A percentile compares a stretch with the other conserved stretches of the same genome.
Evolutionary conservation across 805 yeast genomes (phyloP).

Genomic region (Trichomonascus vanleenenianus): DNA sequence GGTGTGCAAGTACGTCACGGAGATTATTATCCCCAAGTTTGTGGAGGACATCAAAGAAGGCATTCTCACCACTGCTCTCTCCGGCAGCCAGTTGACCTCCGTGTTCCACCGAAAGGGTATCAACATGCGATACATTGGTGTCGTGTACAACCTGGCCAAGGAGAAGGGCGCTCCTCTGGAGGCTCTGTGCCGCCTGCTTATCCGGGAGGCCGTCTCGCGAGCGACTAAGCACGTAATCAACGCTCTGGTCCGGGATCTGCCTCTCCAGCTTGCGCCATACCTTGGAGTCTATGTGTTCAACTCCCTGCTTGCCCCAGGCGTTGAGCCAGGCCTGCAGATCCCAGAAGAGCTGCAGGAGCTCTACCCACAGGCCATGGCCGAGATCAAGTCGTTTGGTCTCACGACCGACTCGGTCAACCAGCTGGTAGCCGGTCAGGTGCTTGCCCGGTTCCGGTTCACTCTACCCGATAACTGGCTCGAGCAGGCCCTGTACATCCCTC

Average conservation of each 20-base stretch:
- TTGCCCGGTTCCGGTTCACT: conserved; percentile 53
- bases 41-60: conserved; percentile 48
- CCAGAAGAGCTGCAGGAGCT: conserved; percentile 32
- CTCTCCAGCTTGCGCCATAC: conserved; percentile 47
- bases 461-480: conserved; percentile 45
- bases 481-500: conserved; percentile 33
- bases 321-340: conserved; percentile 32
- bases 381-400: conserved; percentile 11
- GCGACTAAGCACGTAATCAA: conserved; percentile 69
- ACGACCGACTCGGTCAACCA: conserved; percentile 39
- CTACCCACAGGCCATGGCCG: conserved; percentile 27
- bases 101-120: conserved; percentile 75
- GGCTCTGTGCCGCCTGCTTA: conserved; percentile 41
- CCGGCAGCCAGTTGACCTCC: conserved; percentile 66
- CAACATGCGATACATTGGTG: conserved; percentile 81
- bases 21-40: conserved; percentile 54
- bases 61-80: conserved; percentile 55
- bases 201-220: conserved; percentile 73
- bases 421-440: conserved; percentile 46
- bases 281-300: conserved; percentile 68
- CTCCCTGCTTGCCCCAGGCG: conserved; percentile 31
- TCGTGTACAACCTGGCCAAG: conserved; percentile 36
- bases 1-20: conserved; percentile 55
- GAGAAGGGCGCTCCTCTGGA: conserved; percentile 29
- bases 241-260: conserved; percentile 36